Percentiles rank a stretch among this genome's conserved stretches.
These are phyloP conservation scores for Cladosporium oxysporum DNA, from an alignment of 2,329 filamentous ascomycete species.

Conservation along the genomic window DNA sequence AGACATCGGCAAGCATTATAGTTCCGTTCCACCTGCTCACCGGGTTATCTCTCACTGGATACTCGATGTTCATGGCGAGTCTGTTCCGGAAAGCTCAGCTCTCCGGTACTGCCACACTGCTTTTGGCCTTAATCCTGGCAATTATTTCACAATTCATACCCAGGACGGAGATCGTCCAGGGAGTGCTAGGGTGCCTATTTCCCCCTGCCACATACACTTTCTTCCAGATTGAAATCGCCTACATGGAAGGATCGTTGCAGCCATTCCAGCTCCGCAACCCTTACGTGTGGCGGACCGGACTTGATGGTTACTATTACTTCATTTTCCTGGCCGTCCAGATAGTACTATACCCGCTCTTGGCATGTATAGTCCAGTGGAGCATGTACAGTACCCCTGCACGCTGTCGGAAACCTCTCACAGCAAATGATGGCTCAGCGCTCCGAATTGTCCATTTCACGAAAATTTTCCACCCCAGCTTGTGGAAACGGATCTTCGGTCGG, in stretches of 20 bases:
- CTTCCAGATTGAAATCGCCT: conserved; percentile 70
- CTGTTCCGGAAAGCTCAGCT: conserved; percentile 88
- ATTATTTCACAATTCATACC: conserved; percentile 80
- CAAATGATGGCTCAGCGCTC: conserved; percentile 54
- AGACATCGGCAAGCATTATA: conserved; percentile 46
- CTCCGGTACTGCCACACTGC: conserved; percentile 76
- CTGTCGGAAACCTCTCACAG: conserved; percentile 45
- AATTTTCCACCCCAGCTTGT: conserved; percentile 67
- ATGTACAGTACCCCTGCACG: conserved; percentile 73
- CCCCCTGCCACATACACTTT: conserved; percentile 81
- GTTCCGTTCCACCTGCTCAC: conserved; percentile 68
- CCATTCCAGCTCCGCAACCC: conserved; percentile 64
- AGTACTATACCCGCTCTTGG: conserved; percentile 73
- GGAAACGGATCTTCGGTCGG: conserved; percentile 52
- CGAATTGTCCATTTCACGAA: conserved; percentile 75
- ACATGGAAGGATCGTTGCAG: conserved; percentile 64
- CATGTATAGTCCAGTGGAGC: conserved; percentile 69
- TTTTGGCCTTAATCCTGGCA: conserved; percentile 73
- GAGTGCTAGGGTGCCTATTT: conserved; percentile 71
- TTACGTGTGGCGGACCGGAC: conserved; percentile 60
- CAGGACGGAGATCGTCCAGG: conserved; percentile 59
- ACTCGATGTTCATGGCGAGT: conserved; percentile 76
- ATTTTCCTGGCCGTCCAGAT: conserved; percentile 77
- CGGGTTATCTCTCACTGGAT: conserved; percentile 74
- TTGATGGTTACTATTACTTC: conserved; percentile 75